Conservation (phyloP, 805 yeast genomes). For the Starmerella kuoi region DNA sequence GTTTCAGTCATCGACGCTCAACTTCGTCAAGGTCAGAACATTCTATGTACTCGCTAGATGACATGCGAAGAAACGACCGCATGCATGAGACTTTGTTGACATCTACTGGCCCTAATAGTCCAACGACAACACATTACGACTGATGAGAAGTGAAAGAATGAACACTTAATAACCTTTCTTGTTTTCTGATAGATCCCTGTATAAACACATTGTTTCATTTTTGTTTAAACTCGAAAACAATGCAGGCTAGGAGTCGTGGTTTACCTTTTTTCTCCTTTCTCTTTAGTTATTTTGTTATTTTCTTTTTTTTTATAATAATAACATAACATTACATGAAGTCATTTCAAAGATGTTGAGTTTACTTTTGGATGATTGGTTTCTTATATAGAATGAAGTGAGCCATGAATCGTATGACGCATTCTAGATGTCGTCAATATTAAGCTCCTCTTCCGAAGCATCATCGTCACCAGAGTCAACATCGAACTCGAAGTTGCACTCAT, state of each 20-base stretch:
- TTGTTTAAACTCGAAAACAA: too few relatives aligned
- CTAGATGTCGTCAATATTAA: slow-evolving; percentile 91
- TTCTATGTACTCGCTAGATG: slow-evolving; percentile 12
- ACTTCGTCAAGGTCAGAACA: slow-evolving; percentile 9
- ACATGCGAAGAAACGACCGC: slow-evolving; percentile 9
- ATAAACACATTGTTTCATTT: not conserved
- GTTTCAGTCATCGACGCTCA: slow-evolving; percentile 41
- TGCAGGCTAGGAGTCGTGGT: too few relatives aligned
- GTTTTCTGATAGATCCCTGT: not conserved
- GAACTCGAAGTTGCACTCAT: slow-evolving; percentile 94
- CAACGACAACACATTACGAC: slow-evolving; percentile 4
- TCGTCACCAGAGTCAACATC: slow-evolving; percentile 65
- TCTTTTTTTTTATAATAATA: too few relatives aligned
- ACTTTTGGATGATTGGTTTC: too few relatives aligned
- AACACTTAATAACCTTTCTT: not conserved
- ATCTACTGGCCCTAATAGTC: slow-evolving; percentile 16
- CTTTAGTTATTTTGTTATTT: too few relatives aligned
- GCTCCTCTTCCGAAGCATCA: slow-evolving; percentile 48
- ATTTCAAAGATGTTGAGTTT: too few relatives aligned
- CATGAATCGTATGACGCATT: too few relatives aligned
- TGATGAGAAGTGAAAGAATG: too few relatives aligned
- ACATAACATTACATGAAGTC: too few relatives aligned
- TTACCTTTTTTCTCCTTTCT: too few relatives aligned
- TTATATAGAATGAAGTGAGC: too few relatives aligned
- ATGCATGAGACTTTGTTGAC: slow-evolving; percentile 17